Evolutionary conservation across 2,329 filamentous ascomycete genomes (phyloP), one percentile per base, ranked within the genome.

Genomic region (Amylocarpus encephaloides): DNA sequence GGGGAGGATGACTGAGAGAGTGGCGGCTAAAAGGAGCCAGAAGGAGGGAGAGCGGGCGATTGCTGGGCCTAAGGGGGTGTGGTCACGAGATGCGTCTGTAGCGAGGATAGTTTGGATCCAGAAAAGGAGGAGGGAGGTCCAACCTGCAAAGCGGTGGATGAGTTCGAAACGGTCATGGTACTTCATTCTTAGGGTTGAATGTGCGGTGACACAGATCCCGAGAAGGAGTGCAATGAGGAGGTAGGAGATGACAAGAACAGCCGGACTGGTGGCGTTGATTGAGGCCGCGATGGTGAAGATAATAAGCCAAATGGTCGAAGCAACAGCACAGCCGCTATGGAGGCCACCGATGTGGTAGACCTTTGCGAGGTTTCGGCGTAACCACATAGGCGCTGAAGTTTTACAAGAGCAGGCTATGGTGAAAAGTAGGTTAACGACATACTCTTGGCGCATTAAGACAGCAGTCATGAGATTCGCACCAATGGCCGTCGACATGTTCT

Each of bases 121-220:
- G 62, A 90, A 83, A 29, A 88, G 68, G 1, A 68, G 71, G 6
- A 89, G 71, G 9, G 79, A 73, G 10, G 75, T 72, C 86, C 86
- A 90, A 13, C 85, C 86, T 5, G 76, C 76, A 65, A 86, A 89
- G 43, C 86, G 82, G 67, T 90, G 86, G 43, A 77, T 77, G 43
- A 78, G 68, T 68, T 90, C 86, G 62, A 88, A 90, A 50, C 75
- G 67, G 66, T 90, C 78, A 69, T 90, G 86, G 54, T 75, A 72
- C 41, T 72, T 75, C 57, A 74, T 71, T 19, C 86, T 80, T 57
- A 89, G 72, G 9, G 66, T 64, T 2, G 86, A 86, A 64, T 83
- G 76, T 2, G 86, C 82, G 46, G 81, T 77, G 41, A 71, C 68
- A 45, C 86, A 72, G 61, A 89, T 83, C 35, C 70, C 61, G 49